These are phyloP conservation scores for Tilletia walkeri DNA, from an alignment of 1,284 basidiomycete species.

Conservation along the genomic window DNA sequence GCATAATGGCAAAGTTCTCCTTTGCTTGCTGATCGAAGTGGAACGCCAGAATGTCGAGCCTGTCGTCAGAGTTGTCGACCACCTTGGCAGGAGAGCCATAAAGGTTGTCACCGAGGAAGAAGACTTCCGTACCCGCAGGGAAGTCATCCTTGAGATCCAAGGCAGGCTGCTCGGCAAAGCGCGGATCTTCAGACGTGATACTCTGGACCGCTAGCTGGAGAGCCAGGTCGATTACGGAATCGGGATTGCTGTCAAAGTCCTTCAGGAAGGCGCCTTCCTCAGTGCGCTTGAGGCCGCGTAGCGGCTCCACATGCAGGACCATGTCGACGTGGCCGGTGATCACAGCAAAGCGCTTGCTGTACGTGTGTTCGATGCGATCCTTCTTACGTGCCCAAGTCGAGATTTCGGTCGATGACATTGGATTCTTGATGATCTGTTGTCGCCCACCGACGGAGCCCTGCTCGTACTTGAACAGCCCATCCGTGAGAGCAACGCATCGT, in stretches of 20 bases:
- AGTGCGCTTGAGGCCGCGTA: slow-evolving; percentile 75
- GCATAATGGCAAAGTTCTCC: slow-evolving; percentile 40
- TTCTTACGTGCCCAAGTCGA: slow-evolving; percentile 62
- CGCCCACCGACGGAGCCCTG: slow-evolving; percentile 37
- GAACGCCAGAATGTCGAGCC: slow-evolving; percentile 44
- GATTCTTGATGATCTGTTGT: slow-evolving; percentile 34
- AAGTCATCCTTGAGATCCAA: slow-evolving; percentile 84
- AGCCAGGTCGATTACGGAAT: slow-evolving; percentile 81
- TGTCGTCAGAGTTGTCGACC: slow-evolving; percentile 63
- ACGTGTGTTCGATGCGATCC: slow-evolving; percentile 70
- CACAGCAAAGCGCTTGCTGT: slow-evolving; percentile 86
- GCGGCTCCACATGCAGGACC: slow-evolving; percentile 51
- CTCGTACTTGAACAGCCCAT: slow-evolving; percentile 77
- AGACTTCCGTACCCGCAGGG: slow-evolving; percentile 82
- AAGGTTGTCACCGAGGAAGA: slow-evolving; percentile 88
- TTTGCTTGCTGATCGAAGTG: slow-evolving; percentile 46
- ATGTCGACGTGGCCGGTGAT: slow-evolving; percentile 71
- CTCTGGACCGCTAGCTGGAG: slow-evolving; percentile 57
- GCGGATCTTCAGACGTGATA: slow-evolving; percentile 45
- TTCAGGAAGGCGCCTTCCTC: slow-evolving; percentile 89
- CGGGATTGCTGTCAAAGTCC: slow-evolving; percentile 74
- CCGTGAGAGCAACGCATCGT: slow-evolving; percentile 79
- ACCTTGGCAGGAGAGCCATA: slow-evolving; percentile 96
- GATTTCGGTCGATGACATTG: slow-evolving; percentile 43
- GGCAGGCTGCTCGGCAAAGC: slow-evolving; percentile 64